These are phyloP conservation scores for Kregervanrija pseudodelftensis DNA, from an alignment of 805 yeast genomes.

Conservation along the genomic window DNA sequence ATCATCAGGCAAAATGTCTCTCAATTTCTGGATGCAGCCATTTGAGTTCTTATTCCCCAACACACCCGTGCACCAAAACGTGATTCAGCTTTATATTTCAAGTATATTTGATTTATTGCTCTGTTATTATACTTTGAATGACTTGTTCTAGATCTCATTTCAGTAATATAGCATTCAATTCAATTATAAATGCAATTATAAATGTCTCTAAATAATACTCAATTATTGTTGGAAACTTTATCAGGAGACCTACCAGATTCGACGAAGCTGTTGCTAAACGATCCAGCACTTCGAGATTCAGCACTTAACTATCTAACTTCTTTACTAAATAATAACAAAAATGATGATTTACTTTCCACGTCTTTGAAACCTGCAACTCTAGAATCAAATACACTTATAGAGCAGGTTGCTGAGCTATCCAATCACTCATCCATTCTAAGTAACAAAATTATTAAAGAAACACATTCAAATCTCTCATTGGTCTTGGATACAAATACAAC, in stretches of 20 bases:
- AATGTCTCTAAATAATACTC: slow-evolving; percentile 10
- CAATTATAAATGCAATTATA: too few species aligned
- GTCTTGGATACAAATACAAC: slow-evolving; percentile 28
- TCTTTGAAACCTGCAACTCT: not conserved
- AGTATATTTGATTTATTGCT: too few species aligned
- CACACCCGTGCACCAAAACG: too few species aligned
- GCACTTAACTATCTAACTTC: slow-evolving; percentile 29
- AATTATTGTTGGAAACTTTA: slow-evolving; percentile 32
- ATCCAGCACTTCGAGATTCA: slow-evolving; percentile 27
- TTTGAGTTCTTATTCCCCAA: too few species aligned
- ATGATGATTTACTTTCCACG: too few species aligned
- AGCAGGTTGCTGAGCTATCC: slow-evolving; percentile 67
- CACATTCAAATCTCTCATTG: slow-evolving; percentile 30
- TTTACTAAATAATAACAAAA: slow-evolving; percentile 34
- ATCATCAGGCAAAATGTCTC: too few species aligned
- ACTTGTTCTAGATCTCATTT: too few species aligned
- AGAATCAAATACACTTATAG: slow-evolving; percentile 38
- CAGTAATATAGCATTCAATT: too few species aligned
- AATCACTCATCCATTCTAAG: slow-evolving; percentile 5
- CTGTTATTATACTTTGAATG: too few species aligned
- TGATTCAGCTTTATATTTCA: too few species aligned
- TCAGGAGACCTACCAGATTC: slow-evolving; percentile 24
- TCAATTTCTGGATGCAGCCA: too few species aligned
- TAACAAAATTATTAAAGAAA: not conserved
- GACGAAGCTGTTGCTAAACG: slow-evolving; percentile 19